Conservation (phyloP, 2,329 filamentous ascomycete species). For the Penicillium digitatum region DNA sequence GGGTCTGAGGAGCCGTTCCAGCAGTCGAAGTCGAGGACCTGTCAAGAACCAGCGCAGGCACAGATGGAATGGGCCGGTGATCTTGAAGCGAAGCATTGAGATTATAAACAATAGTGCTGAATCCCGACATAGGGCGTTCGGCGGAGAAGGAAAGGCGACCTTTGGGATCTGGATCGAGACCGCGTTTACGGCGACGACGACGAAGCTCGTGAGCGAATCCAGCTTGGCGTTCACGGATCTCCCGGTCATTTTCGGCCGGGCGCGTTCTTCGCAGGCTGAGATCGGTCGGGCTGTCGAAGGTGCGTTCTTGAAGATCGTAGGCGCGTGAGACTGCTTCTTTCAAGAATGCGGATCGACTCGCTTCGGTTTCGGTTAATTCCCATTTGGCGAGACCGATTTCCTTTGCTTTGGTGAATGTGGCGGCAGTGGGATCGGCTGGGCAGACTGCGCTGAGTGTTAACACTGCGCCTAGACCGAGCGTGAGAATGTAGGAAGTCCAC, state of each 20-base stretch:
- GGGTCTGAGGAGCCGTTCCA: constrained; percentile 17
- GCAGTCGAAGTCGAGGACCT: constrained; percentile 17
- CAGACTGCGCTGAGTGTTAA: constrained; percentile 49
- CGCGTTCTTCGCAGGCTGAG: constrained; percentile 10
- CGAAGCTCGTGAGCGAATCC: constrained; percentile 36
- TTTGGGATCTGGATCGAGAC: constrained; percentile 10
- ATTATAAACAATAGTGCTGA: constrained; percentile 34
- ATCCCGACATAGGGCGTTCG: constrained; percentile 42
- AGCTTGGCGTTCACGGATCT: constrained; percentile 28
- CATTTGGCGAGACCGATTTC: constrained; percentile 56
- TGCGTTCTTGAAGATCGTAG: constrained; percentile 48
- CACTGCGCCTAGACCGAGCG: constrained; percentile 55
- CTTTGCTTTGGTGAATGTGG: constrained; percentile 52
- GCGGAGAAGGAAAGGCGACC: constrained; percentile 24
- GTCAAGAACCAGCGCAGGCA: constrained; percentile 2
- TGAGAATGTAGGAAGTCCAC: constrained; percentile 59
- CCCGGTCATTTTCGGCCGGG: constrained; percentile 14
- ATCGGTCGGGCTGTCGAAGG: background rate
- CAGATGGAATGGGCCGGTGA: constrained; percentile 10
- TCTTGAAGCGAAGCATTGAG: constrained; percentile 27
- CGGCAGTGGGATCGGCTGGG: constrained; percentile 37
- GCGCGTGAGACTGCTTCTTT: constrained; percentile 58
- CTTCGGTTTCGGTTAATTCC: constrained; percentile 46
- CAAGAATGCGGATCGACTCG: constrained; percentile 55
- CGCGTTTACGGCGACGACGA: constrained; percentile 21